Evolutionary conservation across 768 basidiomycete genomes (phyloP).

Genomic region (Inosperma sp.): DNA sequence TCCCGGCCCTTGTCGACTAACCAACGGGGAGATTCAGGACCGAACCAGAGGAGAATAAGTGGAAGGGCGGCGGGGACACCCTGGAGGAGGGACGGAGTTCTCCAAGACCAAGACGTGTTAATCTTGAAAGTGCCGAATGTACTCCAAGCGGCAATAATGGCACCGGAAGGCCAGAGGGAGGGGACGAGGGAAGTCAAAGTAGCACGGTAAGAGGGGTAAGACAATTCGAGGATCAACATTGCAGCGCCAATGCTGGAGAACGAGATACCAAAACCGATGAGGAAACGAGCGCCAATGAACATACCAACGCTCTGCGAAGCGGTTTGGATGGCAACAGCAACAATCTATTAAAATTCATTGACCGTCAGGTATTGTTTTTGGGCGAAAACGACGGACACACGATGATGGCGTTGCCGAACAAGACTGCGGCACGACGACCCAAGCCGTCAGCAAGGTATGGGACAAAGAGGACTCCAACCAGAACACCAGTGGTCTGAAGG

Average conservation of each 20-base stretch:
- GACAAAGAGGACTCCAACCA: slow-evolving; percentile 65
- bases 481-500: slow-evolving; percentile 71
- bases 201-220: slow-evolving; percentile 79
- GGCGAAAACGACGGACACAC: slow-evolving; percentile 36
- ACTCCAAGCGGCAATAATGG: slow-evolving; percentile 81
- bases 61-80: slow-evolving; percentile 65
- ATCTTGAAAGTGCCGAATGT: slow-evolving; percentile 79
- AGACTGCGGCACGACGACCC: slow-evolving; percentile 62
- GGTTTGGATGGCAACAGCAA: slow-evolving; percentile 64
- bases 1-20: slow-evolving; percentile 72
- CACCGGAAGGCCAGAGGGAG: slow-evolving; percentile 82
- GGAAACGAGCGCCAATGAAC: slow-evolving; percentile 79
- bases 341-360: slow-evolving; percentile 22
- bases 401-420: slow-evolving; percentile 69
- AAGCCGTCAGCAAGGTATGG: slow-evolving; percentile 71
- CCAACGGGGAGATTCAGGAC: slow-evolving; percentile 84
- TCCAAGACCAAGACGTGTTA: slow-evolving; percentile 70
- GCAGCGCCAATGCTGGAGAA: slow-evolving; percentile 77
- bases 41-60: slow-evolving; percentile 59
- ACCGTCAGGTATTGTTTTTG: slow-evolving; percentile 19
- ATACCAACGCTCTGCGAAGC: slow-evolving; percentile 68
- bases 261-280: slow-evolving; percentile 73
- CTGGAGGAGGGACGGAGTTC: slow-evolving; percentile 73
- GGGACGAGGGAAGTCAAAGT: slow-evolving; percentile 76
- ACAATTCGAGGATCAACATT: slow-evolving; percentile 79